Conservation (phyloP, 192 early-diverging fungal species). For the Coemansia sp. region DNA sequence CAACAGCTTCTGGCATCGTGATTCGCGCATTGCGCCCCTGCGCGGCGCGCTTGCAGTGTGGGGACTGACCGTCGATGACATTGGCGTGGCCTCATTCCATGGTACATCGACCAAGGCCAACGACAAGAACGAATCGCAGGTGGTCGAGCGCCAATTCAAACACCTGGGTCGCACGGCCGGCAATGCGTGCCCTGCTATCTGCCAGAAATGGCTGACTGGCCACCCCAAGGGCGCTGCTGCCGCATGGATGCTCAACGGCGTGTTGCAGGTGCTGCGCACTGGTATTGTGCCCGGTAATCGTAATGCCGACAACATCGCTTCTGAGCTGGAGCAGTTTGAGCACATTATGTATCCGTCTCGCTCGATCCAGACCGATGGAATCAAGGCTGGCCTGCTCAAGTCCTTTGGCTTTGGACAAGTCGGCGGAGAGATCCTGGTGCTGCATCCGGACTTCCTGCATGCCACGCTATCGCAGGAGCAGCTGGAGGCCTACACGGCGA, state of each 20-base stretch:
- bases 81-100: slow-evolving; percentile 32
- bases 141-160: slow-evolving; percentile 26
- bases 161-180: slow-evolving; percentile 33
- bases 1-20: slow-evolving; percentile 78
- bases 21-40: slow-evolving; percentile 78
- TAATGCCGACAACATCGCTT: slow-evolving; percentile 50
- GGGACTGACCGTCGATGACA: slow-evolving; percentile 30
- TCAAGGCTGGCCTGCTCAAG: slow-evolving; percentile 89
- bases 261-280: slow-evolving; percentile 78
- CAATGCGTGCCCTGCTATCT: slow-evolving; percentile 28
- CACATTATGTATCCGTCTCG: slow-evolving; percentile 83
- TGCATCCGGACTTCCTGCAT: slow-evolving; percentile 86
- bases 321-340: slow-evolving; percentile 76
- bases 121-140: slow-evolving; percentile 41
- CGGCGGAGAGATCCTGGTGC: slow-evolving; percentile 82
- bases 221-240: slow-evolving; percentile 90
- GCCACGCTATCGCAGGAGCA: slow-evolving; percentile 67
- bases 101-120: slow-evolving; percentile 33
- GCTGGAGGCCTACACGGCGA: slow-evolving; percentile 69
- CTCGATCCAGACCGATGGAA: slow-evolving; percentile 85
- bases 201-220: slow-evolving; percentile 39
- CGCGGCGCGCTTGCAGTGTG: slow-evolving; percentile 77
- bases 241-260: slow-evolving; percentile 95
- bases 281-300: slow-evolving; percentile 91
- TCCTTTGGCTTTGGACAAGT: slow-evolving; percentile 94